Conservation (phyloP, 768 basidiomycete genomes). For the Lentinula boryana region DNA sequence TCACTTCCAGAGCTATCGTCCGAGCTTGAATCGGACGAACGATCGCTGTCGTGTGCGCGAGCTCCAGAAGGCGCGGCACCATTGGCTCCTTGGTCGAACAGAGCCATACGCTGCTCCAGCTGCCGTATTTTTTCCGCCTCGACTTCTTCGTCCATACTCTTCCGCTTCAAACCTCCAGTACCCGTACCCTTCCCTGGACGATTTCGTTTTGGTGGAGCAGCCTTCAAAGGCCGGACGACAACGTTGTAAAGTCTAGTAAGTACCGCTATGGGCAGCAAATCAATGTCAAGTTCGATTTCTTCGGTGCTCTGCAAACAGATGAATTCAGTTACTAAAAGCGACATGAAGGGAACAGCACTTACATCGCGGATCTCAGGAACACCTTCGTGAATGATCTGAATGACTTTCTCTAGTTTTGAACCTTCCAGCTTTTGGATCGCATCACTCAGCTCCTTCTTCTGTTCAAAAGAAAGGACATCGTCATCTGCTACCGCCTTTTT, state of each 20-base stretch:
- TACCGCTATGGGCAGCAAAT: slow-evolving; percentile 78
- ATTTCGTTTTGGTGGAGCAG: slow-evolving; percentile 59
- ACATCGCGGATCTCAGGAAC: slow-evolving; percentile 93
- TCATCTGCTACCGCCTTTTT: slow-evolving; percentile 64
- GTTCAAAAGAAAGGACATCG: slow-evolving; percentile 85
- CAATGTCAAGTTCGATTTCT: slow-evolving; percentile 99
- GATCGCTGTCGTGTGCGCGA: slow-evolving; percentile 56
- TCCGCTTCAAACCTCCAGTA: slow-evolving; percentile 86
- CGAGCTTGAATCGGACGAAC: slow-evolving; percentile 75
- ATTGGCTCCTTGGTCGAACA: slow-evolving; percentile 64
- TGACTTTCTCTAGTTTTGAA: slow-evolving; percentile 79
- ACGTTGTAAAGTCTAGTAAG: slow-evolving; percentile 94
- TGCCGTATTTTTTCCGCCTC: slow-evolving; percentile 93
- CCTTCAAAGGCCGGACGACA: slow-evolving; percentile 75
- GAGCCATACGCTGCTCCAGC: slow-evolving; percentile 81
- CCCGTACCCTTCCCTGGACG: slow-evolving; percentile 73
- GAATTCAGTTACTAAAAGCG: slow-evolving; percentile 10
- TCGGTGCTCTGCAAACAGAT: slow-evolving; percentile 67
- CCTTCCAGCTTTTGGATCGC: slow-evolving; percentile 86
- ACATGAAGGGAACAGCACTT: slow-evolving; percentile 25
- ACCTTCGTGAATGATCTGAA: slow-evolving; percentile 91
- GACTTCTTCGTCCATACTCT: slow-evolving; percentile 95
- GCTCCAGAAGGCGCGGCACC: slow-evolving; percentile 28
- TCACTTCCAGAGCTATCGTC: slow-evolving; percentile 81
- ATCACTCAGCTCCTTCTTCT: slow-evolving; percentile 98